phyloP scores from a whole-genome alignment of 2,329 filamentous ascomycete species.

The Colletotrichum liaoningense region DNA sequence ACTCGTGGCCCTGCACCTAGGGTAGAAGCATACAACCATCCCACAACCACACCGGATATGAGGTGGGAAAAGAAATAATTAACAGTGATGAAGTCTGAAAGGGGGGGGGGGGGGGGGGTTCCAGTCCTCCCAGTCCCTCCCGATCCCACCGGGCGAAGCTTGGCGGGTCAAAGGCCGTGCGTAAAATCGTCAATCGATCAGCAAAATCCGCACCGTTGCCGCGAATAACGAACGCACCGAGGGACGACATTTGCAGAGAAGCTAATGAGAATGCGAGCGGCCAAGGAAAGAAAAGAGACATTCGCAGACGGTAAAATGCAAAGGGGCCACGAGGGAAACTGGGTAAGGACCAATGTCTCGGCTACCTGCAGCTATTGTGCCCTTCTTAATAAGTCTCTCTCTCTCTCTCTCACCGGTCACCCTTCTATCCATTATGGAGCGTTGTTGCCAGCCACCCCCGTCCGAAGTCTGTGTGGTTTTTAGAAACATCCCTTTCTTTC shows the following conservation, averaged over 20 bases:
- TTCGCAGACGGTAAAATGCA: background rate
- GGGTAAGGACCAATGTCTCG: slow-evolving; percentile 25
- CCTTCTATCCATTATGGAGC: background rate
- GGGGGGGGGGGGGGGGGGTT: background rate
- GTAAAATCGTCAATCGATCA: background rate
- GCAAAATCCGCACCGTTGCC: background rate
- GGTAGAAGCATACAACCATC: slow-evolving; percentile 19
- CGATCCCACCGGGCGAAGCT: slow-evolving; percentile 1
- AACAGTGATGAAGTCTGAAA: background rate
- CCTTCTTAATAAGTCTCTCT: background rate
- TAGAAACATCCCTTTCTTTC: background rate
- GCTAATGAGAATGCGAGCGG: background rate
- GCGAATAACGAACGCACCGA: background rate
- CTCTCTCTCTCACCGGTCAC: background rate
- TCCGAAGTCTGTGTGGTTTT: background rate
- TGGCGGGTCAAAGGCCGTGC: slow-evolving; percentile 14
- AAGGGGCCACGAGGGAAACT: background rate
- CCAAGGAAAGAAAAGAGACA: background rate
- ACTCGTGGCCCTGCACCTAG: slow-evolving; percentile 17
- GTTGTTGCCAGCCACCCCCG: background rate
- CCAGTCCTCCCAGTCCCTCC: slow-evolving; percentile 5
- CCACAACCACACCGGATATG: slow-evolving; percentile 11
- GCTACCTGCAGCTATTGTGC: slow-evolving; percentile 31
- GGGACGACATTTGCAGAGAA: background rate
- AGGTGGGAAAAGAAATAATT: background rate